phyloP scores from a whole-genome alignment of 2,329 filamentous ascomycete genomes.

The Cytospora chrysosperma region DNA sequence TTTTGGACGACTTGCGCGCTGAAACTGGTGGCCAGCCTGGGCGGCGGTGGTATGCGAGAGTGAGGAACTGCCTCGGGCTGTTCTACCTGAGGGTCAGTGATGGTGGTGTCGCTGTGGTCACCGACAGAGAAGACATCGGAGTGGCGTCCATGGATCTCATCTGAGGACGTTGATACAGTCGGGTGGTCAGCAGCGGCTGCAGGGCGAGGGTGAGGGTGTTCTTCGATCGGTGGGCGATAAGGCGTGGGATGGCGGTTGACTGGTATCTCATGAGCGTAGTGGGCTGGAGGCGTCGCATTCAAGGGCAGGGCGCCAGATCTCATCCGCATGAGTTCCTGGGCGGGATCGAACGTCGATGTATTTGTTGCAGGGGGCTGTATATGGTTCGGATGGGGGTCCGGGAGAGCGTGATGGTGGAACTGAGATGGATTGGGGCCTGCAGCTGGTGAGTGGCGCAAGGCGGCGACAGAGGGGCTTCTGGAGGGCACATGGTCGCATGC shows the following conservation, averaged over 20 bases:
- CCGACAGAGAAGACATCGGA: conserved; percentile 20
- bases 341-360: conserved; percentile 19
- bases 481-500: conserved; percentile 17
- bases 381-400: not conserved
- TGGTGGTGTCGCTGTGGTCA: conserved; percentile 22
- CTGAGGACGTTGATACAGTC: conserved; percentile 20
- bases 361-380: not conserved
- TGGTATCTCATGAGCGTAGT: conserved; percentile 5
- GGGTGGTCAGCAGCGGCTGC: not conserved
- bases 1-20: not conserved
- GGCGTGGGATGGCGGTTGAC: conserved; percentile 3
- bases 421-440: not conserved
- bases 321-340: conserved; percentile 22
- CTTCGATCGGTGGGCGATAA: not conserved
- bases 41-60: not conserved
- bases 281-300: conserved; percentile 15
- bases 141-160: conserved; percentile 17
- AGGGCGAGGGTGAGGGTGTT: not conserved
- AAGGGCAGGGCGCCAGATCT: conserved; percentile 19
- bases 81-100: conserved; percentile 20
- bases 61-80: not conserved
- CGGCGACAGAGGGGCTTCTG: not conserved
- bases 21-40: not conserved
- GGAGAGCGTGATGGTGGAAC: not conserved
- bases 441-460: conserved; percentile 2